Conservation (phyloP, 2,329 filamentous ascomycete species). For the Venturia pyrina region DNA sequence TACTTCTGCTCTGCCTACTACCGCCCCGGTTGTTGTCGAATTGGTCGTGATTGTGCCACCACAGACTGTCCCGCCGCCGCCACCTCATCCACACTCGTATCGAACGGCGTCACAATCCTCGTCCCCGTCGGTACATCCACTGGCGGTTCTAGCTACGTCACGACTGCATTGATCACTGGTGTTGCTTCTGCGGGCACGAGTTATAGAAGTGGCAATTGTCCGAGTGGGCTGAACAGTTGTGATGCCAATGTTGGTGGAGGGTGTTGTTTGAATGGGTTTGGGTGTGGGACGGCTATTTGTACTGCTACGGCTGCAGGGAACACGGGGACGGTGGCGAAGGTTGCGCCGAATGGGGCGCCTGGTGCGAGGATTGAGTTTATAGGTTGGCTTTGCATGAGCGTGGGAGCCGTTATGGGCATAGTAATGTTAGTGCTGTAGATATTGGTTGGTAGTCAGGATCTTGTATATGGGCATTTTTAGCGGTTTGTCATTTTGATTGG, state of each 20-base stretch:
- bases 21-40: slow-evolving; percentile 76
- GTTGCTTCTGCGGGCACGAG: slow-evolving; percentile 27
- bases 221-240: slow-evolving; percentile 69
- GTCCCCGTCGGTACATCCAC: slow-evolving; percentile 42
- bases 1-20: slow-evolving; percentile 82
- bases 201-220: slow-evolving; percentile 42
- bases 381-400: not conserved
- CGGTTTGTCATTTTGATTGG: too few relatives aligned
- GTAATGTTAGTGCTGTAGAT: not conserved
- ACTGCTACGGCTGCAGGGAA: slow-evolving; percentile 42
- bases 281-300: slow-evolving; percentile 62
- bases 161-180: slow-evolving; percentile 11
- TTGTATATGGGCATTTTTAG: not conserved
- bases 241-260: slow-evolving; percentile 57
- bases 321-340: slow-evolving; percentile 40
- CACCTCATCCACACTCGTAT: slow-evolving; percentile 53
- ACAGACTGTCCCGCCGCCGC: slow-evolving; percentile 60
- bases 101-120: slow-evolving; percentile 59
- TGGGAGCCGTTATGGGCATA: not conserved
- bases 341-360: not conserved
- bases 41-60: slow-evolving; percentile 72
- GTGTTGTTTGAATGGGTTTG: slow-evolving; percentile 73
- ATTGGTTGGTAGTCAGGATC: not conserved
- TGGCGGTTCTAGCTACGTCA: slow-evolving; percentile 15
- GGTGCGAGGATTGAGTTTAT: not conserved